Evolutionary conservation across 495 filamentous ascomycete genomes (phyloP), one percentile per base, ranked within the genome.

Genomic region (Podospora pseudocomata): DNA sequence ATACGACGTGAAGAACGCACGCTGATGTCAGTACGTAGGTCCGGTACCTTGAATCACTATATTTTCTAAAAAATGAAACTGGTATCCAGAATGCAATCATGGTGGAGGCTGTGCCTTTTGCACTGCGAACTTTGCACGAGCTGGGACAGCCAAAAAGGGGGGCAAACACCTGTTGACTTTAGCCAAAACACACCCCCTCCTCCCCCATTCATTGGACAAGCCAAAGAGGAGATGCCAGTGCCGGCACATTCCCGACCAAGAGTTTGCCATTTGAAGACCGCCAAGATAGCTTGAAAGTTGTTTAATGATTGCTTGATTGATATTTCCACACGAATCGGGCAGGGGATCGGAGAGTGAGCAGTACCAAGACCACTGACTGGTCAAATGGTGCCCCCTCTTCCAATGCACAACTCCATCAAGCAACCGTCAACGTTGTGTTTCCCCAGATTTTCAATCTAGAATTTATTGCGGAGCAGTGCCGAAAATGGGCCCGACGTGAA

Each of bases 391-490:
- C n/a, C 55, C 23, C 7, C 55, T 58, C 23, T 19, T n/a, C 23
- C 55, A 58, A 20, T 2, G 23, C n/a, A 58, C 55, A 5, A 58
- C 55, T 58, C 11, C 23, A 26, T 58, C 55, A 19, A 58, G 6
- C 55, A 32, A 32, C n/a, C 18, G 3, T 4, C 30, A 2, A 34
- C 30, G 34, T 32, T 39, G 20, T 49, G n/a, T 63, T 32, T 27
- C 61, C 32, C 27, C 28, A 49, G 34, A 20, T 39, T 19, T 44
- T 32, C 60, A 34, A 64, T 61, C 63, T 68, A 61, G 58, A 30
- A 56, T 62, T 64, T 57, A 68, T 64, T 68, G 26, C 66, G 61
- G 66, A 68, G 34, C 66, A 59, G n/a, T 64, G 66, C 66, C 66
- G 66, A 68, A 63, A 68, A 68, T 68, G 66, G 60, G 54, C 60